Percentiles rank a stretch among this genome's conserved stretches.
Conservation (phyloP, 805 yeast species). For the Metschnikowia gelsemii region DNA sequence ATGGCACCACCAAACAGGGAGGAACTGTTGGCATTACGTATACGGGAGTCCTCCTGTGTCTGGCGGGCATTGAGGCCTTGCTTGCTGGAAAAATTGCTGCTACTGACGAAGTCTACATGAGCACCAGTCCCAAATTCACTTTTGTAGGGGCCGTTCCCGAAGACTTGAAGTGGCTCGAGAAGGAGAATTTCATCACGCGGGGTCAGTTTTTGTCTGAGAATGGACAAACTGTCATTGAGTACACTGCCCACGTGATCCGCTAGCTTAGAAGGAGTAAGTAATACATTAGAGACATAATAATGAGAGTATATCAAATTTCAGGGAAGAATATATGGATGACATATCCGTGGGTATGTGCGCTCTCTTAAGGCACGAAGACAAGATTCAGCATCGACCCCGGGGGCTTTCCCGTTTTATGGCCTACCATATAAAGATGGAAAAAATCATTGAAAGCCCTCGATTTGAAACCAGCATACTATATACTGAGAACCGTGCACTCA, state of each 20-base stretch:
- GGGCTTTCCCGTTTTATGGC: not conserved
- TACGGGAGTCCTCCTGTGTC: conserved; percentile 47
- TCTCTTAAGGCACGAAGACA: too few relatives aligned
- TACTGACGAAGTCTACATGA: conserved; percentile 49
- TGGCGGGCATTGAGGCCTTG: conserved; percentile 36
- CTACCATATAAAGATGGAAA: not conserved
- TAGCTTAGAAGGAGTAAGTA: not conserved
- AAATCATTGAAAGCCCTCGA: too few relatives aligned
- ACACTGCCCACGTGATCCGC: conserved; percentile 41
- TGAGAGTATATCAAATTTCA: too few relatives aligned
- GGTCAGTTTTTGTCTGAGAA: conserved; percentile 56
- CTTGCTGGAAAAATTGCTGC: conserved; percentile 30
- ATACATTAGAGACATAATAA: not conserved
- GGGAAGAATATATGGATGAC: too few relatives aligned
- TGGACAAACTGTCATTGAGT: conserved; percentile 53
- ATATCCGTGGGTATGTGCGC: not conserved
- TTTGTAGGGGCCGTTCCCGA: conserved; percentile 43
- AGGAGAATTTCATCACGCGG: conserved; percentile 52
- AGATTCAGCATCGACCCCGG: too few relatives aligned
- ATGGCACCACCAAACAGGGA: conserved; percentile 45
- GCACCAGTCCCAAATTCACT: conserved; percentile 45
- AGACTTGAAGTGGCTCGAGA: conserved; percentile 51
- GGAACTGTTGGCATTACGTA: conserved; percentile 44
- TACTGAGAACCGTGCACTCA: too few relatives aligned
- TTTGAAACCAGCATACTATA: too few relatives aligned